Base-by-base conservation (phyloP, 768 basidiomycete species). In the Pleurotus platypus region DNA sequence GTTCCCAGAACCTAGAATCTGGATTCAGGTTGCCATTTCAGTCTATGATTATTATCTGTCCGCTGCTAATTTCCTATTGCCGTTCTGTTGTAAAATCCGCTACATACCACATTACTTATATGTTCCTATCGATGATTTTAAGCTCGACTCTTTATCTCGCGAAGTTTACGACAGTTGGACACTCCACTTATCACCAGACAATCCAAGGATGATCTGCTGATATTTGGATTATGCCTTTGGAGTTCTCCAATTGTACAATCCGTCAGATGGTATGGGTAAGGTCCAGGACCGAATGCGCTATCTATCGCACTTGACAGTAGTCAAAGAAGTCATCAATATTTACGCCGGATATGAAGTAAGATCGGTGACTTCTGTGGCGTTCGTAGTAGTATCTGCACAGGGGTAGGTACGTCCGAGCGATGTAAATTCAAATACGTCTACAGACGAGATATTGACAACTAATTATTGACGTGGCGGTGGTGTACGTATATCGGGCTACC, bases 1-100 rank as follows among this genome's bases (percentile, higher is more conserved):
- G n/a, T 47, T 46, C 51, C 16, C 16, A 24, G 18, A 16, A 27
- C 24, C 20, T 13, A 56, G 35, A 12, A 4, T 12, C 20, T 46
- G 35, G 35, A 22, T 46, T 46, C n/a, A 5, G 38, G 24, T 56
- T 56, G 35, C 46, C 22, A 39, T 53, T 53, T 53, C 24, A n/a
- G 49, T 50, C 22, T 50, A 20, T 50, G 27, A 30, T 15, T 50
- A 50, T 35, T 53, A 42, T 53, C 40, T 54, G 35, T 42, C 42
- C 49, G 30, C 8, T 35, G 15, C 49, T 26, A 18, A 54, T 50
- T 56, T 8, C 56, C 50, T 54, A 38, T 53, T 46, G 20, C 57
- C 18, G 27, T 45, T 37, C 18, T 54, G 54, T 60, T 57, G 45
- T 58, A 47, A 45, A 35, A 57, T 16, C 16, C n/a, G 20, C 38